phyloP scores from a whole-genome alignment of 768 basidiomycete genomes.

The Termitomyces eurrhizus region DNA sequence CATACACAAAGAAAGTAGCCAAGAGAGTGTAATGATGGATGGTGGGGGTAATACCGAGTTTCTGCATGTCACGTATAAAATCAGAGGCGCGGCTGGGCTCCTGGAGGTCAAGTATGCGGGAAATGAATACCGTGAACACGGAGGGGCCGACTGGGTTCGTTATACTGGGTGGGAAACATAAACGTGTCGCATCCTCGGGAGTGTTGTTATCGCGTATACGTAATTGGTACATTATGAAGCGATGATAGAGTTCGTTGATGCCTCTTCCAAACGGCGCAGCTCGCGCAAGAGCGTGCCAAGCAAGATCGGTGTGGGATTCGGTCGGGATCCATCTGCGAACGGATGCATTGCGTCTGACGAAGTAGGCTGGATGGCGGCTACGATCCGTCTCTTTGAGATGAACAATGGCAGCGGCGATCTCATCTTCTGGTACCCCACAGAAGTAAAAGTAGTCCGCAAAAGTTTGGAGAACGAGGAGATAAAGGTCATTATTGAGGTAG shows the following conservation, averaged over 20 bases:
- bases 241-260: constrained; percentile 39
- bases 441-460: constrained; percentile 51
- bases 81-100: constrained; percentile 29
- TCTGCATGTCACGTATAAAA: constrained; percentile 52
- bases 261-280: constrained; percentile 18
- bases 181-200: constrained; percentile 13
- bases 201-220: background rate
- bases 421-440: constrained; percentile 46
- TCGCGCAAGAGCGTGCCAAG: constrained; percentile 36
- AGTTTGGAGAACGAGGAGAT: constrained; percentile 33
- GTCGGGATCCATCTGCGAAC: constrained; percentile 31
- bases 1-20: constrained; percentile 40
- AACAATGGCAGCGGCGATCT: constrained; percentile 18
- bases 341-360: constrained; percentile 3
- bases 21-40: constrained; percentile 48
- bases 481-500: constrained; percentile 25
- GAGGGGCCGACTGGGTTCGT: constrained; percentile 20
- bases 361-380: constrained; percentile 6
- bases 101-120: constrained; percentile 28
- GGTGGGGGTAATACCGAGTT: constrained; percentile 40
- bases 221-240: constrained; percentile 20
- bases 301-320: constrained; percentile 28
- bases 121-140: constrained; percentile 54
- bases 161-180: constrained; percentile 27
- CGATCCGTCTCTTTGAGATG: background rate